Conservation (phyloP, 129 eudicot genomes). For the Lonicera japonica region DNA sequence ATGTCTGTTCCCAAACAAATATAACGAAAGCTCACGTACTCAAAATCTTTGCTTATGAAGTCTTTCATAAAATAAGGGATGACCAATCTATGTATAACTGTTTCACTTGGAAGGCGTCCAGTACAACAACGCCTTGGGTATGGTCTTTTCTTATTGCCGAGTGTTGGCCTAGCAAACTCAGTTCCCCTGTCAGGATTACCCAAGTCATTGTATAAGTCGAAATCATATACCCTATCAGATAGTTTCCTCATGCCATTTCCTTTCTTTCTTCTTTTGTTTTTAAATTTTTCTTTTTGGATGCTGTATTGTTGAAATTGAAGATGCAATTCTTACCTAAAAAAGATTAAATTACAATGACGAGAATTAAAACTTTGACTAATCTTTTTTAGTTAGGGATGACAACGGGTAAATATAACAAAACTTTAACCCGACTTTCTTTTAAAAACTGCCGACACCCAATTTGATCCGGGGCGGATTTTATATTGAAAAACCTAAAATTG, state of each 20-base stretch:
- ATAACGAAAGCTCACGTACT: not conserved
- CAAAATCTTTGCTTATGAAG: not conserved
- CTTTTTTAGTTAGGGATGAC: too few relatives aligned
- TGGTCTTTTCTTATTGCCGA: slow-evolving; percentile 61
- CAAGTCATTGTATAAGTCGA: slow-evolving; percentile 71
- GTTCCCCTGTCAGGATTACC: slow-evolving; percentile 71
- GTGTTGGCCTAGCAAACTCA: slow-evolving; percentile 50
- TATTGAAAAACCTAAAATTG: too few relatives aligned
- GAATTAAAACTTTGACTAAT: too few relatives aligned
- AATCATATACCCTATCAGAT: slow-evolving; percentile 62
- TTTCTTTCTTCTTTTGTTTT: too few relatives aligned
- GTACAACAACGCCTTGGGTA: slow-evolving; percentile 84
- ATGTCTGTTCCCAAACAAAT: slow-evolving; percentile 36
- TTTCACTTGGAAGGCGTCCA: slow-evolving; percentile 55
- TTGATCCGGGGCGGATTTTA: too few relatives aligned
- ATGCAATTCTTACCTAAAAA: too few relatives aligned
- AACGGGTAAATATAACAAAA: too few relatives aligned
- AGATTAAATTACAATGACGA: too few relatives aligned
- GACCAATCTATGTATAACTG: slow-evolving; percentile 26
- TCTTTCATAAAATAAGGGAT: not conserved
- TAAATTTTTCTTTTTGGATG: too few relatives aligned
- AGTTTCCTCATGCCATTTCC: slow-evolving; percentile 57
- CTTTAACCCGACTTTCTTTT: too few relatives aligned
- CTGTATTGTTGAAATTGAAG: too few relatives aligned
- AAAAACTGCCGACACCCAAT: too few relatives aligned